Conservation (phyloP, 345 rosid genomes). For the Hibiscus mutabilis region DNA sequence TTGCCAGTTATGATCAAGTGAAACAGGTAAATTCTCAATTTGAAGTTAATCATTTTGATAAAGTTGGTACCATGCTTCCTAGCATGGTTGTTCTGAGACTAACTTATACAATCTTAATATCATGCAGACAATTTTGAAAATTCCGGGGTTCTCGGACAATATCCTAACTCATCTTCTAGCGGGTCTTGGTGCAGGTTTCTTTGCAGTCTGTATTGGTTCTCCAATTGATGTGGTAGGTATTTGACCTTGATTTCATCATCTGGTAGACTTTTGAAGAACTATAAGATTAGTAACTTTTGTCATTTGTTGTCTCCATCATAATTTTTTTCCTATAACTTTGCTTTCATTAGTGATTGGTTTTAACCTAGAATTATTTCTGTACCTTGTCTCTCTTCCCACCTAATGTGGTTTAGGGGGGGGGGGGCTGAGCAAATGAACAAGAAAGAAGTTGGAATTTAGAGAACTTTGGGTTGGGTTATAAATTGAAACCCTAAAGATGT, state of each 20-base stretch:
- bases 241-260: constrained; percentile 13
- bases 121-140: constrained; percentile 92
- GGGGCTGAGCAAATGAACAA: no score
- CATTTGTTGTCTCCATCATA: background rate
- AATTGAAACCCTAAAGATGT: no score
- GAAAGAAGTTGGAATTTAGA: no score
- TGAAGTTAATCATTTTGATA: background rate
- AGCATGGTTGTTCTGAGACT: constrained; percentile 18
- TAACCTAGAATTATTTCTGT: background rate
- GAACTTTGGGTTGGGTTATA: no score
- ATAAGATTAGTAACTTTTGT: background rate
- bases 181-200: constrained; percentile 90
- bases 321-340: background rate
- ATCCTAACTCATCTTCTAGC: constrained; percentile 75
- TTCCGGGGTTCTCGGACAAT: constrained; percentile 88
- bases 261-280: background rate
- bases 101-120: constrained; percentile 41
- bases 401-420: constrained; percentile 88
- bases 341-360: background rate
- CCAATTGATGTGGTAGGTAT: constrained; percentile 82
- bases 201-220: constrained; percentile 92
- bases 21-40: constrained; percentile 42
- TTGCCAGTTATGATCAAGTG: constrained; percentile 95
- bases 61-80: background rate
- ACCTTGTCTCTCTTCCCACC: constrained; percentile 51